Conservation (phyloP, 2,329 filamentous ascomycete species). For the Verticillium albo-atrum region DNA sequence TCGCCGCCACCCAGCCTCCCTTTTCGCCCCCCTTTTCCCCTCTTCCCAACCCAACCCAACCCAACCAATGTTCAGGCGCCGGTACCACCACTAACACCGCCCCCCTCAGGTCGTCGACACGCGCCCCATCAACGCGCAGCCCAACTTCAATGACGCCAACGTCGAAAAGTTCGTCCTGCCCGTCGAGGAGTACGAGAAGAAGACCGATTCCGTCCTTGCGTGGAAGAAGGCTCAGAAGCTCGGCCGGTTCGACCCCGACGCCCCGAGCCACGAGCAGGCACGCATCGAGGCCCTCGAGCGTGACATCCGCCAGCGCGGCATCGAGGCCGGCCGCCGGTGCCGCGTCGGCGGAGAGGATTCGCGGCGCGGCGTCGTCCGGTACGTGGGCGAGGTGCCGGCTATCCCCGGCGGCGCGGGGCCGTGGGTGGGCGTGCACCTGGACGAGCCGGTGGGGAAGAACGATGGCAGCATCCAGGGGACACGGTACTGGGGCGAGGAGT, state of each 20-base stretch:
- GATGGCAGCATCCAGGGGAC: constrained; percentile 65
- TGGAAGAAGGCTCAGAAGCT: constrained; percentile 96
- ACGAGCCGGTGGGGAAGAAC: constrained; percentile 80
- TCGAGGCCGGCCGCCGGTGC: constrained; percentile 58
- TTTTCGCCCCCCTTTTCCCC: not conserved
- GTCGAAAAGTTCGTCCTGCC: constrained; percentile 91
- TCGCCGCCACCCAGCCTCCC: not conserved
- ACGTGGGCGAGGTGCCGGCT: constrained; percentile 69
- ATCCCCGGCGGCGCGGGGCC: constrained; percentile 60
- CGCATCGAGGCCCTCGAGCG: constrained; percentile 64
- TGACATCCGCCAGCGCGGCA: constrained; percentile 67
- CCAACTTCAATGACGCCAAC: constrained; percentile 76
- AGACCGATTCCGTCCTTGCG: constrained; percentile 81
- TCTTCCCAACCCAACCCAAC: not conserved
- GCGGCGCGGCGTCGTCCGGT: constrained; percentile 65
- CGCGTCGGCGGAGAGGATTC: constrained; percentile 63
- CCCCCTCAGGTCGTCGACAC: constrained; percentile 68
- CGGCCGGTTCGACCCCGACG: constrained; percentile 90
- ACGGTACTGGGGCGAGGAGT: constrained; percentile 66
- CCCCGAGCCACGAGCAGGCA: constrained; percentile 67
- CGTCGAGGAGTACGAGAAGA: constrained; percentile 78
- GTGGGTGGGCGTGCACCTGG: constrained; percentile 72
- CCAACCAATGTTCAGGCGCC: not conserved
- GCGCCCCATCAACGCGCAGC: constrained; percentile 68
- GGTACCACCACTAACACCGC: not conserved